Percentiles rank a stretch among this genome's conserved stretches.
Evolutionary conservation across 2,329 filamentous ascomycete genomes (phyloP).

Genomic region (Pseudogymnoascus sp.): DNA sequence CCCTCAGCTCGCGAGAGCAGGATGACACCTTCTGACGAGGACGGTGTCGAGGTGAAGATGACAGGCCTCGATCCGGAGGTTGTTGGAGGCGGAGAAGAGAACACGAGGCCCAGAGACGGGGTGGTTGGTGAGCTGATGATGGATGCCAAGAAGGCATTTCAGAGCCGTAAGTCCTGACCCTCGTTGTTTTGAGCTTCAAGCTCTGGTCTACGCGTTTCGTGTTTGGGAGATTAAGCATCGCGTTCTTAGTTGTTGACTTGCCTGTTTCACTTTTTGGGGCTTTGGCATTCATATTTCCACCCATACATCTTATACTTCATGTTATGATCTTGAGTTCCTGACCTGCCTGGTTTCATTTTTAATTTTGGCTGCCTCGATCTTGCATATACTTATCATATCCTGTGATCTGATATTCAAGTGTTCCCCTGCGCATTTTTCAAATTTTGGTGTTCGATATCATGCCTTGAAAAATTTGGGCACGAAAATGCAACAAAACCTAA

Average conservation of each 20-base stretch:
- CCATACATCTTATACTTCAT: neutral
- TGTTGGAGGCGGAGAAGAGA: neutral
- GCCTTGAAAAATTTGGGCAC: neutral
- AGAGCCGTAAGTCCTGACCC: neutral
- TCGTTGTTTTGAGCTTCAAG: neutral
- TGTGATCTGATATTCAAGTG: neutral
- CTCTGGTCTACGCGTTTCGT: neutral
- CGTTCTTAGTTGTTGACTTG: neutral
- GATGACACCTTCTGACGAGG: neutral
- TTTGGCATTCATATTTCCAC: neutral
- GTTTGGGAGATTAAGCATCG: neutral
- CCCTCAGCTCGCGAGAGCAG: neutral
- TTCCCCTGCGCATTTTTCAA: neutral
- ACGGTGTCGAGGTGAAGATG: neutral
- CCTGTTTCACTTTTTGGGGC: neutral
- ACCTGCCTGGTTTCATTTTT: neutral
- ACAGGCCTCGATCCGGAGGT: neutral
- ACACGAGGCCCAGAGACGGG: neutral
- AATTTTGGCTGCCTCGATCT: neutral
- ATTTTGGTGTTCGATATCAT: neutral
- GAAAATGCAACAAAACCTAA: neutral
- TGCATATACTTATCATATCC: neutral
- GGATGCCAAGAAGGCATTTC: neutral
- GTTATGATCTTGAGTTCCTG: neutral
- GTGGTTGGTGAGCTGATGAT: neutral